A percentile compares a stretch with the other conserved stretches of the same genome.
Evolutionary conservation across 2,329 filamentous ascomycete species (phyloP).

Genomic region (Madurella mycetomatis): DNA sequence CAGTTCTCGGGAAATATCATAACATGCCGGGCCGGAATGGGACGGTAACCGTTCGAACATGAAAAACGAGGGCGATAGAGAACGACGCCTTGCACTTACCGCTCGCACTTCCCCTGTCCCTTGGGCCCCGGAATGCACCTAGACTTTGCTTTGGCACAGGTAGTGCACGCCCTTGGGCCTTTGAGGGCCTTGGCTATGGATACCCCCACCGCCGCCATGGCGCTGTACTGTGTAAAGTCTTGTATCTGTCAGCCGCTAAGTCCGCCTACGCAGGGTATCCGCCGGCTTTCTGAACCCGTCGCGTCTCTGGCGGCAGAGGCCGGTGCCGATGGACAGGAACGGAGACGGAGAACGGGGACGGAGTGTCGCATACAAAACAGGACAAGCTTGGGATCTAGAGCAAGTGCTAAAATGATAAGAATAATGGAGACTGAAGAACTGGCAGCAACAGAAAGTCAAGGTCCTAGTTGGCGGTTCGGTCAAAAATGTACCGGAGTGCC

Average conservation of each 20-base stretch:
- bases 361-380: too few species aligned
- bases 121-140: conserved; percentile 43
- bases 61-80: not conserved
- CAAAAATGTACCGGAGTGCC: too few species aligned
- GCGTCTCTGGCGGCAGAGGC: not conserved
- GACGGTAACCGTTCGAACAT: not conserved
- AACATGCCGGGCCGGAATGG: not conserved
- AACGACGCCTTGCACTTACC: conserved; percentile 30
- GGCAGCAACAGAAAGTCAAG: too few species aligned
- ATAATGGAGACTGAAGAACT: too few species aligned
- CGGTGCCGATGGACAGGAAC: not conserved
- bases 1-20: not conserved
- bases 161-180: conserved; percentile 47
- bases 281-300: too few species aligned
- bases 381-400: too few species aligned
- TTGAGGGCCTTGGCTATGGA: conserved; percentile 9
- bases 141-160: conserved; percentile 50
- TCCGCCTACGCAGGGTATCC: too few species aligned
- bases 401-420: too few species aligned
- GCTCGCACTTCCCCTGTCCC: conserved; percentile 41
- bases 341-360: not conserved
- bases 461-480: too few species aligned
- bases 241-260: not conserved
- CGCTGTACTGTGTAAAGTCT: not conserved
- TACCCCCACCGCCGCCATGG: not conserved